A percentile compares a stretch with the other conserved stretches of the same genome.
Evolutionary conservation across 2,329 filamentous ascomycete species (phyloP).

Genomic region (Neonectria punicea): DNA sequence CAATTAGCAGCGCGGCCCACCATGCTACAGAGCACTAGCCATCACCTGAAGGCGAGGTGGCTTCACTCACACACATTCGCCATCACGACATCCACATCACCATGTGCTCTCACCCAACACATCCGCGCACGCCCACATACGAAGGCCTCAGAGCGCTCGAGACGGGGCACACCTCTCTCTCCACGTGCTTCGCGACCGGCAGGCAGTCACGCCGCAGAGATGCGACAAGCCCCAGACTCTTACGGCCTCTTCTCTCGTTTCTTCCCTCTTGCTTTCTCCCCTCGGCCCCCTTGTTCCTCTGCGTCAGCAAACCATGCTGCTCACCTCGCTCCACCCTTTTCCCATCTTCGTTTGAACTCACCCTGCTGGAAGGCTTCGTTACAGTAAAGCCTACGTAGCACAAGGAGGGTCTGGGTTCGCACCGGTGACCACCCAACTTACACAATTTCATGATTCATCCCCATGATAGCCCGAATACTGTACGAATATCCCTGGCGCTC

Average conservation of each 20-base stretch:
- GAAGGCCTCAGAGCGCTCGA: constrained; percentile 12
- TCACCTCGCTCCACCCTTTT: not conserved
- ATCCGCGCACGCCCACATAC: not conserved
- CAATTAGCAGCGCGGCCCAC: constrained; percentile 17
- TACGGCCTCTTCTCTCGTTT: constrained; percentile 9
- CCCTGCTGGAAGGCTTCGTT: not conserved
- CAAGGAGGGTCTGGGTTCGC: not conserved
- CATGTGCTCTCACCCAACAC: constrained; percentile 13
- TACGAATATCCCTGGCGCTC: constrained; percentile 28
- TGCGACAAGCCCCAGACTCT: not conserved
- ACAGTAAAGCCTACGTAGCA: not conserved
- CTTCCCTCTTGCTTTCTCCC: not conserved
- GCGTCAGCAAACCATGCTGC: not conserved
- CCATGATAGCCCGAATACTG: constrained; percentile 17
- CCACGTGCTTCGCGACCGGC: not conserved
- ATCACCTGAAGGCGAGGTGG: constrained; percentile 6
- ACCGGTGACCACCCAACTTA: constrained; percentile 20
- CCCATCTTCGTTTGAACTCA: not conserved
- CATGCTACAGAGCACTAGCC: not conserved
- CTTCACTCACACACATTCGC: constrained; percentile 17
- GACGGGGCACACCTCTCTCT: constrained; percentile 1
- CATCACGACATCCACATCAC: constrained; percentile 13
- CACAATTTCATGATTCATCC: constrained; percentile 26
- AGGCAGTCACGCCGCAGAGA: constrained; percentile 9
- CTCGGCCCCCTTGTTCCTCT: not conserved